Percentiles rank a stretch among this genome's conserved stretches.
These are phyloP conservation scores for Myriangium duriaei DNA, from an alignment of 2,329 filamentous ascomycete genomes.

Conservation along the genomic window DNA sequence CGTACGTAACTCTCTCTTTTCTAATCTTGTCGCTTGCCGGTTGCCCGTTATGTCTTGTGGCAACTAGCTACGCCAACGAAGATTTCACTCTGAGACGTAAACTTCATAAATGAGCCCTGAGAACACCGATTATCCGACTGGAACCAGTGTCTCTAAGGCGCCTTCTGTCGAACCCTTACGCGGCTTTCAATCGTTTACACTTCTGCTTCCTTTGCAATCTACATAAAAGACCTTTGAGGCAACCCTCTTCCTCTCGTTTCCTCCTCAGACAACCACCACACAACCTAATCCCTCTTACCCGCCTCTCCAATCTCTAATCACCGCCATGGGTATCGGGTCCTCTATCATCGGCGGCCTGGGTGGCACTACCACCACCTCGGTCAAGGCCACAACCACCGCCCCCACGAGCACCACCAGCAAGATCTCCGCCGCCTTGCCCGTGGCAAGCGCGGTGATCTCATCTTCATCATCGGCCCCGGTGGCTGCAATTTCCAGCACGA, in stretches of 20 bases:
- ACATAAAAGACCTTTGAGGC: conserved; percentile 3
- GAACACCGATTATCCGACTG: too few species aligned
- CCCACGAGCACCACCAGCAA: background rate
- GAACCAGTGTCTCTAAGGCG: too few species aligned
- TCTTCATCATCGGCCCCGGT: background rate
- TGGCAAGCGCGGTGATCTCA: background rate
- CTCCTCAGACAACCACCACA: conserved; percentile 3
- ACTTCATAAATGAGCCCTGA: too few species aligned
- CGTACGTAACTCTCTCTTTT: background rate
- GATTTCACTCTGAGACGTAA: background rate
- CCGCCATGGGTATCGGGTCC: conserved; percentile 3
- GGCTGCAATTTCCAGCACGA: background rate
- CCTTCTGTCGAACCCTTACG: too few species aligned
- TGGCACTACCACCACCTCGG: background rate
- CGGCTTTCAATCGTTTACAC: too few species aligned
- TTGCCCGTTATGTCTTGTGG: background rate
- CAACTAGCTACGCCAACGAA: background rate
- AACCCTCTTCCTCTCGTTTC: conserved; percentile 1
- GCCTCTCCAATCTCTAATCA: conserved; percentile 1
- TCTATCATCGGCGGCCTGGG: conserved; percentile 8
- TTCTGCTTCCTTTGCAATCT: too few species aligned
- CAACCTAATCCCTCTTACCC: too few species aligned
- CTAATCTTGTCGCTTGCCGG: background rate
- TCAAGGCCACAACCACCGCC: background rate
- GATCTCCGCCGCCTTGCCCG: background rate